Evolutionary conservation across 441 rosid species (phyloP), one percentile per base, ranked within the genome.

Genomic region (Croton laevigatus): DNA sequence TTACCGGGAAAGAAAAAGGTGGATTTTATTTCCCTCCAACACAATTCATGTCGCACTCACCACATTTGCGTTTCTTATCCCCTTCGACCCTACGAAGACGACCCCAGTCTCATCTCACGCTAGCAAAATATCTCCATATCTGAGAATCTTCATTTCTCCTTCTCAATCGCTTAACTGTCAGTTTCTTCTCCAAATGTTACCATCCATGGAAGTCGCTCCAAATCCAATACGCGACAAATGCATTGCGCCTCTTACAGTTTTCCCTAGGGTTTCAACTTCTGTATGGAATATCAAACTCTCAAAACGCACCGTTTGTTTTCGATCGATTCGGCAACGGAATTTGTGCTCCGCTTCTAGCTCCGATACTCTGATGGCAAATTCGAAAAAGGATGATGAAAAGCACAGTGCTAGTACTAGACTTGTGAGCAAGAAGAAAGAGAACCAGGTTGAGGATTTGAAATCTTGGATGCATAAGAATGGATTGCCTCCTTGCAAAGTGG

Each of bases 381-480:
- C 66, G 14, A 20, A 48, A 19, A 85, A 80, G 61, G 86, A 84
- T 70, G 73, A 81, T 11, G 86, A 82, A 58, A 82, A 76, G 68
- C 72, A 65, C 13, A 65, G 51, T 1, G 75, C 20, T 45, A 4
- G 11, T n/a, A 3, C 3, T 19, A 27, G 32, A 51, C 63, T 62
- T 40, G 46, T 23, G 54, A 42, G 68, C 57, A 85, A 85, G 79
- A 73, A 79, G 80, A 81, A 58, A 57, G 88, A 76, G 22, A 87
- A 81, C 73, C 88, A 79, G 8, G 63, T 68, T 3, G 84, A 66
- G 36, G 97, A 90, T 81, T 84, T 94, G 85, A 94, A 90, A 84
- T 68, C 79, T 8, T 94, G 97, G 97, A 88, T 94, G 98, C 97
- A 89, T 74, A 82, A 84, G 76, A 91, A 89, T 7, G 98, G 98